Base-by-base conservation (phyloP, 1,284 basidiomycete genomes). In the Apiotrichum laibachii region DNA sequence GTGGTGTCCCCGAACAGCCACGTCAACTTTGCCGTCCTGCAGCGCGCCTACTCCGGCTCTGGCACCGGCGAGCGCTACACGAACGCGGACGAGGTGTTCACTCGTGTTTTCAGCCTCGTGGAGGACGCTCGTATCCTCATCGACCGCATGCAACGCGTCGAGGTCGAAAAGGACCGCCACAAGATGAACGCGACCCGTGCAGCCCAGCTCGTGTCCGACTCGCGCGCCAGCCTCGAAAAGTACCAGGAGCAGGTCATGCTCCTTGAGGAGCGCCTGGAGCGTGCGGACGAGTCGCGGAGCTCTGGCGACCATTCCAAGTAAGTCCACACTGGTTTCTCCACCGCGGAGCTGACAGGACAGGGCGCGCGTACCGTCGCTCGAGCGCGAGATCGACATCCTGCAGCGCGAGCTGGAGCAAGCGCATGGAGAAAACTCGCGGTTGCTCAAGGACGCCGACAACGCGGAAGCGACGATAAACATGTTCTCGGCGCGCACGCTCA, bases 131-230 rank as follows among this genome's bases (percentile, higher is more conserved):
- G 85, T 21, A 82, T 88, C 15, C 77, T 95, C 63, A 88, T 92
- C 65, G 90, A 91, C 73, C 84, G 91, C 48, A 79, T 92, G 52
- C 80, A 91, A 55, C 84, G 89, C 33, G 89, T 90, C 67, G 90
- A 89, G 1, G 86, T 89, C 73, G 89, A 90, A 53, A 88, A 92
- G 65, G 91, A 93, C 67, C 71, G 92, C 64, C 82, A 92, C 64
- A 92, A 91, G 82, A 88, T 87, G 77, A 94, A 94, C 72, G 91
- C 91, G 19, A 88, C 89, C 67, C 83, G 89, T 51, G 91, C 91
- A 13, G 89, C 92, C 80, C 90, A 90, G 75, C 82, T 95, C 26
- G 90, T 90, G 2, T 85, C 87, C 72, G 90, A 92, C 59, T 88
- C 87, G 49, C 86, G 85, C 60, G 72, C 73, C 16, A 88, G 86